These are phyloP conservation scores for Polygonum aviculare DNA, from an alignment of 148 eudicot genomes.

Conservation along the genomic window DNA sequence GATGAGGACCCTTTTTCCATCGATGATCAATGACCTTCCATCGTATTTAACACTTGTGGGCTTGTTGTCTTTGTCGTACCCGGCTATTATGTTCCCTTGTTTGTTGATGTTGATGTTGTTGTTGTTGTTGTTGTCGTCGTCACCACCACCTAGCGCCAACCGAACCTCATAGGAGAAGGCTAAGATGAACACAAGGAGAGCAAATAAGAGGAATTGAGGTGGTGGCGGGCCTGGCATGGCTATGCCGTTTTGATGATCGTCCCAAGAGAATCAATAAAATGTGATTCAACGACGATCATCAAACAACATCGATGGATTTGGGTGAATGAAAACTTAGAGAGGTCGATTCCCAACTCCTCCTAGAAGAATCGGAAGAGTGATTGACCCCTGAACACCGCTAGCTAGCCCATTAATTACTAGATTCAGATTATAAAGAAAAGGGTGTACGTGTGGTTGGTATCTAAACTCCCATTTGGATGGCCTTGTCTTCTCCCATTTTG, in stretches of 20 bases:
- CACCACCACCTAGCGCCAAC: background rate
- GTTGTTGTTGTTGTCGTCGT: background rate
- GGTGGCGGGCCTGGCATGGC: background rate
- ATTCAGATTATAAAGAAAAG: background rate
- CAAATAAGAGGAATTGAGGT: background rate
- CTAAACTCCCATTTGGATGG: background rate
- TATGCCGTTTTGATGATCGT: background rate
- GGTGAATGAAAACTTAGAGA: background rate
- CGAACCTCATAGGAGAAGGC: background rate
- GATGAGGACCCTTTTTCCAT: constrained; percentile 35
- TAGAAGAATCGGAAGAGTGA: background rate
- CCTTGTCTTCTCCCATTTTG: background rate
- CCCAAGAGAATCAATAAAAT: background rate
- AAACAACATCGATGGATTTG: background rate
- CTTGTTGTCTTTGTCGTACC: background rate
- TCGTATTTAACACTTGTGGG: constrained; percentile 31
- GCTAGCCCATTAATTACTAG: background rate
- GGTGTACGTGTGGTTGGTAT: background rate
- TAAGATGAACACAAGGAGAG: background rate
- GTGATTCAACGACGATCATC: background rate
- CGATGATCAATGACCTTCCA: constrained; percentile 32
- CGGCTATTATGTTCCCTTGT: background rate
- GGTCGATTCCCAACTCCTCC: background rate
- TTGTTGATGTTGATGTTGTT: no score
- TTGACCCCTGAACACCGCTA: background rate